A percentile compares a stretch with the other conserved stretches of the same genome.
phyloP scores from a whole-genome alignment of 352 stramenopile genomes.

The Globisporangium paroecandrum region DNA sequence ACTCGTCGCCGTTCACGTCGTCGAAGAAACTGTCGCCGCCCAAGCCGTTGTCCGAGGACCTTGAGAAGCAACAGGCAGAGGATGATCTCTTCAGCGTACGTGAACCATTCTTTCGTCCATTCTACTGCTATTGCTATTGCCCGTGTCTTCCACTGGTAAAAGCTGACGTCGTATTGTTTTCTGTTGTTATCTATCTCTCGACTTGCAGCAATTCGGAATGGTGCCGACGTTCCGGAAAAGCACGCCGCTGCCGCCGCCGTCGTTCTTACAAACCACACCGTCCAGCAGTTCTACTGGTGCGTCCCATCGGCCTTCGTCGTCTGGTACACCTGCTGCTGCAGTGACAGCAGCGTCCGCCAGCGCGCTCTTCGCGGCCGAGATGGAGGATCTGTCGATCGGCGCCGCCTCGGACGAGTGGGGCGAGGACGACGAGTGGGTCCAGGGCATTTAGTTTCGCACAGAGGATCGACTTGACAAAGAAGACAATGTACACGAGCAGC shows the following conservation, averaged over 20 bases:
- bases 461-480: background rate
- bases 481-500: background rate
- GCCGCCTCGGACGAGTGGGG: slow-evolving; percentile 58
- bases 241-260: slow-evolving; percentile 31
- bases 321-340: background rate
- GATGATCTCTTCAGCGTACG: slow-evolving; percentile 83
- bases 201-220: slow-evolving; percentile 77
- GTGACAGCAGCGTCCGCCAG: slow-evolving; percentile 32
- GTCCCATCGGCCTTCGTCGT: slow-evolving; percentile 24
- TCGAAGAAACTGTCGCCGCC: slow-evolving; percentile 7
- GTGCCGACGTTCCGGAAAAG: slow-evolving; percentile 75
- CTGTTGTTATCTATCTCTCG: background rate
- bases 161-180: background rate
- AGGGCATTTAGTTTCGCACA: slow-evolving; percentile 42
- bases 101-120: slow-evolving; percentile 18
- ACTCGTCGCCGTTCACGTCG: slow-evolving; percentile 19
- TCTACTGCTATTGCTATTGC: background rate
- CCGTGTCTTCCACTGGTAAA: background rate
- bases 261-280: slow-evolving; percentile 18
- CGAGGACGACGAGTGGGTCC: slow-evolving; percentile 81
- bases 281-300: slow-evolving; percentile 6
- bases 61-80: slow-evolving; percentile 32
- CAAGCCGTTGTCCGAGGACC: slow-evolving; percentile 20
- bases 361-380: slow-evolving; percentile 58
- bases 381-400: slow-evolving; percentile 52